phyloP scores from a whole-genome alignment of 1,284 basidiomycete genomes.

The Apiotrichum porosum region DNA sequence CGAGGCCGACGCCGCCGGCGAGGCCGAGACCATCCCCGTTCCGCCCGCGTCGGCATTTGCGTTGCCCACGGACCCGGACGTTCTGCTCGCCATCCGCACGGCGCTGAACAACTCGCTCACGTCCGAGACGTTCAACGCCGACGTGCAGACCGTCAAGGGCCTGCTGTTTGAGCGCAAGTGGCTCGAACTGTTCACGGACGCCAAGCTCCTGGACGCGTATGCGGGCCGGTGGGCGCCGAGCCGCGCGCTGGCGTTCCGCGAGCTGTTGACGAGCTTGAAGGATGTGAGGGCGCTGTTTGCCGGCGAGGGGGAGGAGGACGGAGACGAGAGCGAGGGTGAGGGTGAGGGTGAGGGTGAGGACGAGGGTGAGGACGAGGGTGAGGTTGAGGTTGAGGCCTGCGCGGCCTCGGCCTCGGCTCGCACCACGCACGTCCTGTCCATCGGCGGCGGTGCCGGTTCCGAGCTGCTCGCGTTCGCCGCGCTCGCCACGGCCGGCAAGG shows the following conservation, averaged over 20 bases:
- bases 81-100: slow-evolving; percentile 33
- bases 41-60: slow-evolving; percentile 13
- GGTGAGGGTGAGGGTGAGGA: slow-evolving; percentile 22
- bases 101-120: slow-evolving; percentile 25
- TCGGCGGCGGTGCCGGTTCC: slow-evolving; percentile 50
- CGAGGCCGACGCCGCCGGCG: background rate
- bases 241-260: slow-evolving; percentile 46
- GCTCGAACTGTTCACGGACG: slow-evolving; percentile 43
- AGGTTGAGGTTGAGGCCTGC: background rate
- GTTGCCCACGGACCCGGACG: slow-evolving; percentile 27
- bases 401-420: background rate
- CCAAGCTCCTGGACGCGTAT: slow-evolving; percentile 43
- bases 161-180: slow-evolving; percentile 45
- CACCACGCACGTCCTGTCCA: slow-evolving; percentile 32
- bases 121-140: slow-evolving; percentile 24
- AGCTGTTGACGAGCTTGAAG: slow-evolving; percentile 42
- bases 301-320: slow-evolving; percentile 28
- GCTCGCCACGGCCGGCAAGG: slow-evolving; percentile 17
- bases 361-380: slow-evolving; percentile 3
- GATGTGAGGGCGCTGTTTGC: slow-evolving; percentile 40
- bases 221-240: slow-evolving; percentile 50
- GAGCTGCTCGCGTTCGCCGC: slow-evolving; percentile 47
- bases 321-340: slow-evolving; percentile 4
- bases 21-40: background rate
- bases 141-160: slow-evolving; percentile 43